Conservation (phyloP, 805 yeast species). For the Tetrapisispora taiwanensis region DNA sequence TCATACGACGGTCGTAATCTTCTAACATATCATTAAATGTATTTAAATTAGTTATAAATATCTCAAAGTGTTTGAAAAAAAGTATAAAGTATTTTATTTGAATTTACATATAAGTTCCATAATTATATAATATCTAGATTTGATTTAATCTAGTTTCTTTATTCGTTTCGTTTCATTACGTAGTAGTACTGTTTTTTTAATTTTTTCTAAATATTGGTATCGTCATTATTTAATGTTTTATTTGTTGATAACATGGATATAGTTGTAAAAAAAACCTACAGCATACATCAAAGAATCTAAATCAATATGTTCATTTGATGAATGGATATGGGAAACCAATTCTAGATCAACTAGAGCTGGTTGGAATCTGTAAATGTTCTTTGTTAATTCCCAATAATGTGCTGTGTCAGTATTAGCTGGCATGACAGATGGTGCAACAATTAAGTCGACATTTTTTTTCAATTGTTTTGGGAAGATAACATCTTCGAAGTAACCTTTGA, state of each 20-base stretch:
- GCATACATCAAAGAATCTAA: constrained; percentile 16
- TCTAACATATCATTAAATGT: no score
- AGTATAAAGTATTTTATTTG: no score
- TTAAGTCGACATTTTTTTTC: constrained; percentile 10
- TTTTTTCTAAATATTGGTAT: no score
- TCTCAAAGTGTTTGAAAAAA: no score
- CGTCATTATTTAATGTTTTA: background rate
- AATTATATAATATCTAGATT: no score
- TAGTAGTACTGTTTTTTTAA: background rate
- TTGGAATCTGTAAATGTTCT: constrained; percentile 42
- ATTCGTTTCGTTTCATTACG: background rate
- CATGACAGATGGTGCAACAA: constrained; percentile 40
- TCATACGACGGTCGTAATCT: no score
- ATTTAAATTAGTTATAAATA: no score
- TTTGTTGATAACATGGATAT: constrained; percentile 9
- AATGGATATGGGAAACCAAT: constrained; percentile 8
- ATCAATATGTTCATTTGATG: constrained; percentile 16
- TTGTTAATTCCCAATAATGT: constrained; percentile 46
- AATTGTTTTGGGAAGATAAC: constrained; percentile 25
- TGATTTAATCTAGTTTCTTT: no score
- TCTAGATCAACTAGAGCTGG: constrained; percentile 1
- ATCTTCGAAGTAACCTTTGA: constrained; percentile 47
- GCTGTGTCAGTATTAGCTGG: constrained; percentile 57
- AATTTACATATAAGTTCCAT: no score
- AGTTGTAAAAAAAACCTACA: constrained; percentile 15